Conservation (phyloP, 75 land plant genomes). For the Sequoiadendron giganteum region DNA sequence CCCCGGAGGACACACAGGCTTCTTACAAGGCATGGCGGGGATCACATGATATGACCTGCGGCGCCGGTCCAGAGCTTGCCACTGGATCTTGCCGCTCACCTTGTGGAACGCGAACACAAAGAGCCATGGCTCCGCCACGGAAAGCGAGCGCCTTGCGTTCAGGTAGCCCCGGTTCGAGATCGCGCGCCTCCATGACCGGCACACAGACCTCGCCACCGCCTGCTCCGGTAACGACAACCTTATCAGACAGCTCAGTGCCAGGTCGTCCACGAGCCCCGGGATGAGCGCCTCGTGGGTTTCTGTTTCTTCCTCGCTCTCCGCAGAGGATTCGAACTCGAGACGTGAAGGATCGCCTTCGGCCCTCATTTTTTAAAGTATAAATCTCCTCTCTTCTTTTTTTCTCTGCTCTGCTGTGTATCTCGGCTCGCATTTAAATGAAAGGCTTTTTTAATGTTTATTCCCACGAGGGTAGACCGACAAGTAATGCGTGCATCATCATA, state of each 20-base stretch:
- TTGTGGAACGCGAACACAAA: conserved; percentile 62
- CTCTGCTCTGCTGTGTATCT: too few species aligned
- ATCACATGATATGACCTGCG: conserved; percentile 49
- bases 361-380: too few species aligned
- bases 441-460: too few species aligned
- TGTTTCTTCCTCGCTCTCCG: too few species aligned
- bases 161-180: conserved; percentile 27
- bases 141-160: conserved; percentile 27
- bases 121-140: conserved; percentile 53
- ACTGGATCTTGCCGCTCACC: conserved; percentile 59
- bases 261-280: neutral
- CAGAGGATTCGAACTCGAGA: too few species aligned
- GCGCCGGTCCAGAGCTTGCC: conserved; percentile 61
- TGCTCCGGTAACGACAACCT: neutral
- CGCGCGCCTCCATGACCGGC: neutral
- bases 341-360: too few species aligned
- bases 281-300: neutral
- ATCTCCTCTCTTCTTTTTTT: too few species aligned
- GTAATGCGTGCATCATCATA: too few species aligned
- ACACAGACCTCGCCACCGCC: conserved; percentile 2
- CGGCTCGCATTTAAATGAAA: too few species aligned
- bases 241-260: neutral
- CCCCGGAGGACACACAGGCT: conserved; percentile 57
- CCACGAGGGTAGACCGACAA: too few species aligned
- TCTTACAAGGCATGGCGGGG: conserved; percentile 67